Evolutionary conservation across 2,329 filamentous ascomycete genomes (phyloP).

Genomic region (Microthyrium microscopicum): DNA sequence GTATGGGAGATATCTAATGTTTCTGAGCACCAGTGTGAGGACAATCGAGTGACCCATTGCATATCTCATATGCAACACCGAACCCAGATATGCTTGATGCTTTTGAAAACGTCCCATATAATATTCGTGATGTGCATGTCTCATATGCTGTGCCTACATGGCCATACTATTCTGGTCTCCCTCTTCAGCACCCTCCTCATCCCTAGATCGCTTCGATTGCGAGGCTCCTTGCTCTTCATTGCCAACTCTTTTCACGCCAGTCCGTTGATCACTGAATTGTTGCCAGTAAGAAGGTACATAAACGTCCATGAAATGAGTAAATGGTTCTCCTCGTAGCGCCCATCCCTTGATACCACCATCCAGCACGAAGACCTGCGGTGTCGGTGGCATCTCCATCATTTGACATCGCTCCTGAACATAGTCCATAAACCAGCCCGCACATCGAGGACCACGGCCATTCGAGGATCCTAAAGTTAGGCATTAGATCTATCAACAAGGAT

Average conservation of each 20-base stretch:
- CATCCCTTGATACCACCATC: slow-evolving; percentile 10
- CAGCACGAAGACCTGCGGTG: slow-evolving; percentile 6
- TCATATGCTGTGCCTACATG: no score
- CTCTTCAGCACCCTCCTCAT: no score
- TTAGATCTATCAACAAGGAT: not conserved
- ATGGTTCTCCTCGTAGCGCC: slow-evolving; percentile 7
- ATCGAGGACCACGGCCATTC: slow-evolving; percentile 17
- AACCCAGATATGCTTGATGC: no score
- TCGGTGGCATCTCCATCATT: slow-evolving; percentile 7
- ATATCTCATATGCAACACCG: no score
- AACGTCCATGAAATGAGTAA: slow-evolving; percentile 5
- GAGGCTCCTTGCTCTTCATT: no score
- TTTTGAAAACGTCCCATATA: no score
- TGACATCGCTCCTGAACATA: slow-evolving; percentile 6
- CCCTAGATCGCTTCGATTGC: no score
- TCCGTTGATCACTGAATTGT: slow-evolving; percentile 7
- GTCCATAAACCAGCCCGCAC: slow-evolving; percentile 19
- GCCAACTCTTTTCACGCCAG: slow-evolving; percentile 5
- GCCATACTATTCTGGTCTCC: no score
- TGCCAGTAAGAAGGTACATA: slow-evolving; percentile 8
- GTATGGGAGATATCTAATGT: no score
- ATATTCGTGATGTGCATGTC: no score
- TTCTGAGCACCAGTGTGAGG: no score
- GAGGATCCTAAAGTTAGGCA: slow-evolving; percentile 9
- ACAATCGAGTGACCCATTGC: no score